Evolutionary conservation across 345 rosid species (phyloP), one percentile per base, ranked within the genome.

Genomic region (Arabidopsis thaliana): DNA sequence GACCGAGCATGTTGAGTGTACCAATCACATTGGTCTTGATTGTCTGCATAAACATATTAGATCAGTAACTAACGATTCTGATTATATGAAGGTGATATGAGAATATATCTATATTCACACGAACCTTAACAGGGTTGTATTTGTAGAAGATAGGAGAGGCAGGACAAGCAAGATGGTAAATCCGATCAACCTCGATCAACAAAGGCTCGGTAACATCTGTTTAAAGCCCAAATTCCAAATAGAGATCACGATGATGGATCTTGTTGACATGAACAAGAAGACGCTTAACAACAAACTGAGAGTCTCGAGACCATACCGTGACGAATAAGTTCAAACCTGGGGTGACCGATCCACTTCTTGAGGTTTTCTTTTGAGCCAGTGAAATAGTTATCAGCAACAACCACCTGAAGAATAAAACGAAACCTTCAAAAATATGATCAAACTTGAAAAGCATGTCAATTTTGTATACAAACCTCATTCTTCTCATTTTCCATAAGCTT

Each of bases 141-240:
- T 94, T 91, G 87, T 94, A 94, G 86, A 94, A 94, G 73, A 94
- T 94, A 40, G 97, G 97, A 64, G 98, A 93, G 34, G 98, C 98
- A 69, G 96, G 98, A 81, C 96, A 91, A 59, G 98, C 97, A 69
- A 94, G 96, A 70, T 94, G 98, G 75, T 94, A 94, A 48, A 94
- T 91, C 72, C 80, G 86, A 82, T 94, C 98, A 73, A 91, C 95
- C 84, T 94, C 98, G 32, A 94, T 61, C 51, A 94, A 82, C 84
- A 94, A 75, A 10, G 98, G 83, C 83, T 94, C 97, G 6, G 98
- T 94, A 37, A 94, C 96, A 87, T 94, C 98, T 94, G 76, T 7
- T 33, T 13, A 2, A 67, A 58, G 6, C 2, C 12, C 40, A 33
- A 46, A 74, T 37, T 37, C 20, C 38, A 57, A 58, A 25, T 3